A percentile compares a stretch with the other conserved stretches of the same genome.
Conservation (phyloP, 2,329 filamentous ascomycete species). For the Lizonia empirigonia region DNA sequence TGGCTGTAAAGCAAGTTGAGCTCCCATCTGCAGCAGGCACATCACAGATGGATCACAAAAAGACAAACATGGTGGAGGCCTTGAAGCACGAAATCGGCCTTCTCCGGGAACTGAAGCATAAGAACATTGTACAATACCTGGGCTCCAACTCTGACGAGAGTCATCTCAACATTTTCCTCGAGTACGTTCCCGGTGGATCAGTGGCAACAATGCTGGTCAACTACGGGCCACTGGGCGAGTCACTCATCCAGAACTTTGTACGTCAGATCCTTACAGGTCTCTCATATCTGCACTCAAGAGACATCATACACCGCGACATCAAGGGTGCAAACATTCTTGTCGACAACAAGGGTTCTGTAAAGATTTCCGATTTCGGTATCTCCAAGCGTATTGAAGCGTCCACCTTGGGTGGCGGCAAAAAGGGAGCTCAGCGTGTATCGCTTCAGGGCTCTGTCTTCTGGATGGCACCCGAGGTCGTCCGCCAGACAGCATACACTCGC, state of each 20-base stretch:
- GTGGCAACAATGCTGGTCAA: conserved; percentile 99
- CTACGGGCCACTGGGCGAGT: conserved; percentile 92
- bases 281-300: conserved; percentile 88
- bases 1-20: conserved; percentile 98
- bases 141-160: conserved; percentile 91
- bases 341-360: conserved; percentile 98
- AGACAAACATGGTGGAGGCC: conserved; percentile 98
- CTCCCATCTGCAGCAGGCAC: conserved; percentile 78
- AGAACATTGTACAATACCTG: conserved; percentile 97
- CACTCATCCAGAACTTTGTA: conserved; percentile 93
- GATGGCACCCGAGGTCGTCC: conserved; percentile 99
- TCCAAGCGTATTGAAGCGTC: conserved; percentile 96
- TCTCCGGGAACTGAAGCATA: conserved; percentile 89
- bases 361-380: conserved; percentile 99
- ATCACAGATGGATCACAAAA: conserved; percentile 78
- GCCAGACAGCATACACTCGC: conserved; percentile 95
- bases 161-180: conserved; percentile 98
- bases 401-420: conserved; percentile 62
- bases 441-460: conserved; percentile 98
- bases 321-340: conserved; percentile 99
- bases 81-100: conserved; percentile 96
- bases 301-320: conserved; percentile 98
- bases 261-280: conserved; percentile 92
- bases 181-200: conserved; percentile 96
- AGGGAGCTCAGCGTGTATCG: conserved; percentile 63